phyloP scores from a whole-genome alignment of 2,329 filamentous ascomycete genomes.

The Aspergillus sp. region DNA sequence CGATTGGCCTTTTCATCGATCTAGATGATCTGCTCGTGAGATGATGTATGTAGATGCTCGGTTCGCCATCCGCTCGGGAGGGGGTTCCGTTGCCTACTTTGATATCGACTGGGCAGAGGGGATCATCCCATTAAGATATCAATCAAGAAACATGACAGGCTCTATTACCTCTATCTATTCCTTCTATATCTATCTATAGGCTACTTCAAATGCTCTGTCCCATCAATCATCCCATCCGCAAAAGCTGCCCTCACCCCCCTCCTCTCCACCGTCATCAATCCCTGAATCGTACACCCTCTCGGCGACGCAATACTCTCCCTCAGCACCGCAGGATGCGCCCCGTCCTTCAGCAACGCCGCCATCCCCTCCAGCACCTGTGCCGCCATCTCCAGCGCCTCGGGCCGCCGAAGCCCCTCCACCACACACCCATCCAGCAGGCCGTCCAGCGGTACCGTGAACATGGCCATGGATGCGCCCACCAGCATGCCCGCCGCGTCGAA shows the following conservation, averaged over 20 bases:
- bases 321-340: constrained; percentile 60
- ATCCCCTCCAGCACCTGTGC: constrained; percentile 60
- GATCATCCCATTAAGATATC: too few relatives aligned
- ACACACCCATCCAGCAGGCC: constrained; percentile 60
- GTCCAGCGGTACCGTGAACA: constrained; percentile 59
- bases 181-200: constrained; percentile 7
- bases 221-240: constrained; percentile 48
- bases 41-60: background rate
- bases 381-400: constrained; percentile 61
- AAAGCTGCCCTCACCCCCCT: constrained; percentile 54
- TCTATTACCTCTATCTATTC: background rate
- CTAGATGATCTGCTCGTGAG: background rate
- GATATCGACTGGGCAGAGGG: too few relatives aligned
- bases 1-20: constrained; percentile 6
- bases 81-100: constrained; percentile 2
- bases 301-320: constrained; percentile 62
- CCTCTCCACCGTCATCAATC: constrained; percentile 58
- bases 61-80: constrained; percentile 6
- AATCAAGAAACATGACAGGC: background rate
- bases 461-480: constrained; percentile 60
- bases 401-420: constrained; percentile 59
- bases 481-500: constrained; percentile 58
- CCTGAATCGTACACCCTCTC: constrained; percentile 62
- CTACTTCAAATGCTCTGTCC: constrained; percentile 26
- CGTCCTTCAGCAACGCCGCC: constrained; percentile 55